These are phyloP conservation scores for Chytriomyces sp. DNA, from an alignment of 192 early-diverging fungal species.

Conservation along the genomic window DNA sequence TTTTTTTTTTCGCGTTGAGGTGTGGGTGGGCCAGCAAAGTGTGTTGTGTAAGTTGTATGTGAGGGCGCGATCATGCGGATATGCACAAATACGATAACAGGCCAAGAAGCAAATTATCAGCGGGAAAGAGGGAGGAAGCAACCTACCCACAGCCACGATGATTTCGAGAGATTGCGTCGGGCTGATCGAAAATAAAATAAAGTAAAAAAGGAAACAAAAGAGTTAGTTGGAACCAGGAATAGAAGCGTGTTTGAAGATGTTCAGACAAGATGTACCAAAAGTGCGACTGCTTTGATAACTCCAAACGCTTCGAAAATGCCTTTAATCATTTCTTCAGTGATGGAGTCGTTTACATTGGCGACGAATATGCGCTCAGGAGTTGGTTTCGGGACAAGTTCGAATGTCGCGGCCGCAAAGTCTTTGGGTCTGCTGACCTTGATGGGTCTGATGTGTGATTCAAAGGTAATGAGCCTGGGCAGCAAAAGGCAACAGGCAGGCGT, in stretches of 20 bases:
- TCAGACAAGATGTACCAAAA: constrained; percentile 58
- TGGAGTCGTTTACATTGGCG: constrained; percentile 79
- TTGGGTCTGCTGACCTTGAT: constrained; percentile 86
- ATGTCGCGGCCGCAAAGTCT: constrained; percentile 71
- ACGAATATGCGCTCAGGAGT: constrained; percentile 76
- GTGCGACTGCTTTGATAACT: constrained; percentile 67
- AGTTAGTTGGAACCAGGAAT: background rate
- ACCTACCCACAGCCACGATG: constrained; percentile 84
- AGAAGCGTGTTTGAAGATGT: background rate
- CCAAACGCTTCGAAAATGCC: constrained; percentile 89
- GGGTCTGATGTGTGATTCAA: constrained; percentile 38
- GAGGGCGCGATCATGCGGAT: too few species aligned
- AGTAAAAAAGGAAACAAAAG: background rate
- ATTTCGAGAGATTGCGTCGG: constrained; percentile 69
- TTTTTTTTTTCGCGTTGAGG: background rate
- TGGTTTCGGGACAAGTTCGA: constrained; percentile 68
- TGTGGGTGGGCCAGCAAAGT: too few species aligned
- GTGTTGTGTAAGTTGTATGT: too few species aligned
- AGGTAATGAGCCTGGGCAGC: too few species aligned
- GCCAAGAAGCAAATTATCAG: constrained; percentile 35
- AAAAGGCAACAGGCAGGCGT: background rate
- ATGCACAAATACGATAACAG: constrained; percentile 9
- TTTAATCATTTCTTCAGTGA: constrained; percentile 73
- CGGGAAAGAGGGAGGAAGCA: constrained; percentile 4
- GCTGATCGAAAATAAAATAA: constrained; percentile 45